phyloP scores from a whole-genome alignment of 2,329 filamentous ascomycete genomes.

The Helotiales sp. region DNA sequence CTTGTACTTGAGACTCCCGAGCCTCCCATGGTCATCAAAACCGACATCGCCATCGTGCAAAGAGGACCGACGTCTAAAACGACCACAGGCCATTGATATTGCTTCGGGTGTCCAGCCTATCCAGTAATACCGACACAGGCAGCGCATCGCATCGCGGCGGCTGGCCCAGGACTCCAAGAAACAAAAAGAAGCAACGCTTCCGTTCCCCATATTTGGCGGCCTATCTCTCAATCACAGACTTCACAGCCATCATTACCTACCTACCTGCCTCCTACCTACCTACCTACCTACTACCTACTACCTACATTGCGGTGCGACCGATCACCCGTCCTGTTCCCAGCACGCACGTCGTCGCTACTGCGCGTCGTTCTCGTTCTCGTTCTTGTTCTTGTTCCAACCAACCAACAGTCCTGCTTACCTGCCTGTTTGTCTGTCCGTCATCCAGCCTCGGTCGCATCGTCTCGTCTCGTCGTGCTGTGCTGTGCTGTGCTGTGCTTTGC shows the following conservation, averaged over 20 bases:
- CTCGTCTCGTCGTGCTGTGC: no score
- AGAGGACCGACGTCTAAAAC: background rate
- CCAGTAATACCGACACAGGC: slow-evolving; percentile 7
- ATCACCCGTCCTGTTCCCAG: background rate
- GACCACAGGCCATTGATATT: slow-evolving; percentile 20
- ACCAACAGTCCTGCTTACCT: background rate
- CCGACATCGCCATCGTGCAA: slow-evolving; percentile 5
- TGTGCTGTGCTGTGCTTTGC: background rate
- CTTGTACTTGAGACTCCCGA: slow-evolving; percentile 3
- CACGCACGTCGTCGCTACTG: slow-evolving; percentile 1
- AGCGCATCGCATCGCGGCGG: no score
- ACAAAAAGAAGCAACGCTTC: background rate
- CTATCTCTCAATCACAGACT: background rate
- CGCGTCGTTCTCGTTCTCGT: background rate
- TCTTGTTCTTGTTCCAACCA: background rate
- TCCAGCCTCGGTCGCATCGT: background rate
- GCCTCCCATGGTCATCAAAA: slow-evolving; percentile 4
- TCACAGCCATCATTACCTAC: background rate
- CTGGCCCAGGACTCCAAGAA: background rate
- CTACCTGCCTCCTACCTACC: no score
- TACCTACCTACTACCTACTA: no score
- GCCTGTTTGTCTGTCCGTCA: no score
- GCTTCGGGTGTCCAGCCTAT: slow-evolving; percentile 26
- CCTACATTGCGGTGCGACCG: background rate
- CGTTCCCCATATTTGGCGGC: slow-evolving; percentile 5